Base-by-base conservation (phyloP, 2,329 filamentous ascomycete genomes). In the Xylogone sp. region DNA sequence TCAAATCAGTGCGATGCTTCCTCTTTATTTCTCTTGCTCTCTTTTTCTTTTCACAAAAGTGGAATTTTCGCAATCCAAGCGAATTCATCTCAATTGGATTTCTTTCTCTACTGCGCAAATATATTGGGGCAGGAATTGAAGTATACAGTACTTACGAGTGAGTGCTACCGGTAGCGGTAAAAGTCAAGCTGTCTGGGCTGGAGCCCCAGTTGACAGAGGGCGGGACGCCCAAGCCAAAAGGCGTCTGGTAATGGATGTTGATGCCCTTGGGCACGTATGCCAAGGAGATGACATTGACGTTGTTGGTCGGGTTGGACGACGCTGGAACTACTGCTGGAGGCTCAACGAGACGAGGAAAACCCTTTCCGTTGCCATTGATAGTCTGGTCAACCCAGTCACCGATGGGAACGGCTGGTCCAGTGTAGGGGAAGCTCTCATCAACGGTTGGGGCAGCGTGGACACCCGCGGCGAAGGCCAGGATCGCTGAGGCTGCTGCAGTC, bases 241-340 rank as follows among this genome's bases (percentile, higher is more conserved):
- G 75, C 0, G 76, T 79, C 64, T 79, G 76, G 60, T 71, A 79
- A 62, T 79, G 76, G 50, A 79, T 70, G 59, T 76, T 76, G 59
- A 79, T 73, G 29, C 76, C 76, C 46, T 67, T 61, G 1, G 75
- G 75, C 2, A 77, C 53, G 53, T 77, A 79, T 1, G 75, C 68
- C 51, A 76, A 56, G 3, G 71, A 71, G 51, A 79, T 75, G 34
- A 79, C 76, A 55, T 79, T 79, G 61, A 79, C 61, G 49, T 79
- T 79, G 66, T 79, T 79, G 42, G 66, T 73, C 6, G 75, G 72
- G 45, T 74, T 71, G 9, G 56, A 53, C 6, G 60, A 65, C 21
- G 63, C 64, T 3, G 76, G 76, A 55, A 67, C 72, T 18, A 79
- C 75, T 2, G 75, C 76, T 9, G 75, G 76, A 39, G 72, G 61